Evolutionary conservation across 2,329 filamentous ascomycete genomes (phyloP), one percentile per base, ranked within the genome.

Genomic region (Arthrobotrys entomopaga): DNA sequence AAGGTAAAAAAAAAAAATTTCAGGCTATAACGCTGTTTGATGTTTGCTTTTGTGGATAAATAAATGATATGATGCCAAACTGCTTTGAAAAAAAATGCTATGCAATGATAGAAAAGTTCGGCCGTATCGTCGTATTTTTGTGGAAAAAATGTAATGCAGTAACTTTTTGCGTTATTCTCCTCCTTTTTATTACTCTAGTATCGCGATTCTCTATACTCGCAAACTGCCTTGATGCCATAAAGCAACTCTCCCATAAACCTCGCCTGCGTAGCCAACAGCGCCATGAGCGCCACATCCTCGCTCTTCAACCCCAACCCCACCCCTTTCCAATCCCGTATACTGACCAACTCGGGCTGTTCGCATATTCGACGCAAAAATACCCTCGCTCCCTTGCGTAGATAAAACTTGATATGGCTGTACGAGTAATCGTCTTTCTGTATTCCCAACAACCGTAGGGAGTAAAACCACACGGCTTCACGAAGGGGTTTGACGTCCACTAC

Each of bases 391-490:
- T 77, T 78, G 19, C 76, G 72, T 34, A 78, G 50, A 34, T 76
- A 74, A 19, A 78, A 70, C 26, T 77, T 77, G 40, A 78, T 77
- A 52, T 78, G 76, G 15, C 77, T 77, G 59, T 78, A 78, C 11
- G 76, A 76, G 29, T 77, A 78, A 49, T 78, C 77, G 11, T 78
- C 77, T 49, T 78, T 78, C 50, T 78, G 77, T 40, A 78, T 78
- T n/a, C 77, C 77, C 26, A 78, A 57, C n/a, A 78, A 60, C 42
- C 77, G 63, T 42, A 78, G 53, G n/a, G 76, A 77, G 56, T 78
- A 78, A 49, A 77, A 78, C 77, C 77, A 78, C 5, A 77, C 77
- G 2, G 77, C 77, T 53, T 78, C 77, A 26, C 72, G 74, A n/a
- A 78, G 75, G 13, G 63, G 73, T 24, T 76, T 76, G 2, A 76